Base-by-base conservation (phyloP, 306 rosid species). In the Prunus armeniaca region DNA sequence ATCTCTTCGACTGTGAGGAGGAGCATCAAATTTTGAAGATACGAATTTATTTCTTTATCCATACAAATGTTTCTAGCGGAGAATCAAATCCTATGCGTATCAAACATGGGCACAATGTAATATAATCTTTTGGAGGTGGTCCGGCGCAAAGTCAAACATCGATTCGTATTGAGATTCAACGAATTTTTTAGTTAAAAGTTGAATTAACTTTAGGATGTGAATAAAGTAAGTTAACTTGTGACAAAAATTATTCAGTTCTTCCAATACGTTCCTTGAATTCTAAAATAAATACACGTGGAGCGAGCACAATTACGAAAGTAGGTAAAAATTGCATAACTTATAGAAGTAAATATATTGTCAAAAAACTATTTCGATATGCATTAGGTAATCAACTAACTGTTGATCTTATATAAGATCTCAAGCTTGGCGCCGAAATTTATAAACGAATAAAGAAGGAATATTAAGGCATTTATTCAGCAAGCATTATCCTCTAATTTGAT, bases 1-100 rank as follows among this genome's bases (percentile, higher is more conserved):
- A 2, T 32, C 10, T 38, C 54, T 34, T 9, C 15, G 3, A 15
- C 34, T n/a, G 70, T 5, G n/a, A 24, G 25, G 13, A 54, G 38
- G 58, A 51, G 63, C 72, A 75, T 65, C 50, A 20, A 64, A 75
- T 49, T 2, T 17, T 32, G 34, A 66, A 51, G 55, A 76, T 76
- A 51, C 4, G 18, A 20, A 41, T 8, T 18, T 27, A 10, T 22
- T 20, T 69, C 30, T 56, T 9, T 72, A 50, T 24, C 9, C 63
- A 55, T 10, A 1, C 50, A 64, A 65, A 22, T 56, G 18, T 56
- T 43, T 20, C 14, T 9, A 47, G n/a, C 62, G 62, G 11, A 8
- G 73, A 82, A 82, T 82, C 86, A 78, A 69, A 82, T 78, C 80
- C 25, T 55, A 15, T 34, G 80, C 62, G 51, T 28, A 78, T 74